These are phyloP conservation scores for Rhodotorula sp. DNA, from an alignment of 1,284 basidiomycete genomes.

Conservation along the genomic window DNA sequence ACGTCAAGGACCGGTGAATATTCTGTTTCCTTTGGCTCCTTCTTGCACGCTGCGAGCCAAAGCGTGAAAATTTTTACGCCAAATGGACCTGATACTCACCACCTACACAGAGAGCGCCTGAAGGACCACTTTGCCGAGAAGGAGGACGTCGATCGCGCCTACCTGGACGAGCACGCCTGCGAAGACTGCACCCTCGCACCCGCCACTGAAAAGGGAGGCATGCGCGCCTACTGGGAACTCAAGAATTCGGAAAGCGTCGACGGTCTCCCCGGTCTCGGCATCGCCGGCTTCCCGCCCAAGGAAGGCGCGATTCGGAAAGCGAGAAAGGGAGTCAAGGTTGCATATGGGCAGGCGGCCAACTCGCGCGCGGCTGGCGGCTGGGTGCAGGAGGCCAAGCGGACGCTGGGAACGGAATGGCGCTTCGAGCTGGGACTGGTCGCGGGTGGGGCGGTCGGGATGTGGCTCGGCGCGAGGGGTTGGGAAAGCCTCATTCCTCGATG, in stretches of 20 bases:
- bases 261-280: conserved; percentile 31
- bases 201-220: background rate
- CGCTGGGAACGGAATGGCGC: background rate
- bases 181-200: background rate
- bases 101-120: background rate
- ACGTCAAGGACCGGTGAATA: conserved; percentile 29
- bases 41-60: background rate
- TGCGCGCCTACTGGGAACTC: conserved; percentile 31
- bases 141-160: conserved; percentile 20
- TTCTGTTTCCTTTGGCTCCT: background rate
- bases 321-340: background rate
- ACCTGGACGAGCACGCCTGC: conserved; percentile 1
- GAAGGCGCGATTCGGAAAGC: conserved; percentile 13
- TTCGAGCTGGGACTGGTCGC: background rate
- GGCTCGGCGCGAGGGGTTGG: conserved; percentile 1
- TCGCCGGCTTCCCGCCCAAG: conserved; percentile 9
- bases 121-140: conserved; percentile 14
- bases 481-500: background rate
- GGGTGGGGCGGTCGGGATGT: background rate
- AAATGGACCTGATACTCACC: background rate
- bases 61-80: background rate
- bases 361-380: too few relatives aligned
- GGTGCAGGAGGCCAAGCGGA: background rate
- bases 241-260: conserved; percentile 37
- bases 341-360: background rate